Evolutionary conservation across 805 yeast genomes (phyloP).

Genomic region (Yamadazyma philogaea): DNA sequence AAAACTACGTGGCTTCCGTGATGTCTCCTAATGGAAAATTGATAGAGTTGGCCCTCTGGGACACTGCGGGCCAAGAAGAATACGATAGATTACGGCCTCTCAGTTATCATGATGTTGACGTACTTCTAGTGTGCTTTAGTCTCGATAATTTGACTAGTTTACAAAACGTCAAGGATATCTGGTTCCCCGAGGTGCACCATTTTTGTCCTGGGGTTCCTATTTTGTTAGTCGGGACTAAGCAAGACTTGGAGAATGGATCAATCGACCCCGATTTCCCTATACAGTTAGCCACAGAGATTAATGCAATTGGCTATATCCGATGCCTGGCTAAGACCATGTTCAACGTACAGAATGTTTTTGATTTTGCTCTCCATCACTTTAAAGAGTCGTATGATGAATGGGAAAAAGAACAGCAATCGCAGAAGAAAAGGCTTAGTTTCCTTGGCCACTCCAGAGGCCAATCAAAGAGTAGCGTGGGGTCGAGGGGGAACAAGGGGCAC

Average conservation of each 20-base stretch:
- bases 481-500: constrained; percentile 30
- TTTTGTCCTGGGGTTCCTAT: constrained; percentile 81
- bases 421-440: constrained; percentile 33
- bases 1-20: constrained; percentile 65
- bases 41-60: constrained; percentile 76
- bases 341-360: constrained; percentile 67
- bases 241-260: constrained; percentile 47
- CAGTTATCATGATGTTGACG: constrained; percentile 74
- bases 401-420: constrained; percentile 24
- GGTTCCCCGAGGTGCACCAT: constrained; percentile 85
- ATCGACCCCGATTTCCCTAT: constrained; percentile 49
- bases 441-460: constrained; percentile 28
- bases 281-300: constrained; percentile 54
- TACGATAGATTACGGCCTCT: constrained; percentile 77
- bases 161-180: constrained; percentile 69
- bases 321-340: constrained; percentile 74
- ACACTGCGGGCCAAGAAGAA: constrained; percentile 89
- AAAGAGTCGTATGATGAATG: constrained; percentile 39
- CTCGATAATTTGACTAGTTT: constrained; percentile 61
- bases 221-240: constrained; percentile 77
- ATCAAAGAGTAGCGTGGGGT: constrained; percentile 22
- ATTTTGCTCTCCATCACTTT: constrained; percentile 50
- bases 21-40: constrained; percentile 76
- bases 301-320: constrained; percentile 70
- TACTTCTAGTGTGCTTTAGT: constrained; percentile 73